Conservation (phyloP, 805 yeast genomes). For the Clavispora carvajalis region DNA sequence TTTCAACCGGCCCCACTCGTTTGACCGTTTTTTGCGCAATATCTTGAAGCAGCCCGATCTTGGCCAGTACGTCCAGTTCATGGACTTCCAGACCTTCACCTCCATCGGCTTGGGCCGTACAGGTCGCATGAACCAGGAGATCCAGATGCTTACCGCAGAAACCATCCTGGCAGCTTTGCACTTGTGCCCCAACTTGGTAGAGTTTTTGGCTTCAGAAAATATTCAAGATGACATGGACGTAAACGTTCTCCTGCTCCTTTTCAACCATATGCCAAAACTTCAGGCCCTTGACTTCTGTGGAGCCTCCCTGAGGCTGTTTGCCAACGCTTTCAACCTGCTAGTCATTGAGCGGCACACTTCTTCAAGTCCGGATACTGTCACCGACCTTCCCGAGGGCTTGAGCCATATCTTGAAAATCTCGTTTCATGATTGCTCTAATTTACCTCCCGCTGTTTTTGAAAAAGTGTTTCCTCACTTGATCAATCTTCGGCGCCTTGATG, state of each 20-base stretch:
- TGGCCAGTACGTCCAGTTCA: conserved; percentile 61
- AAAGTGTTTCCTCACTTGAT: conserved; percentile 53
- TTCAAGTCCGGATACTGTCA: conserved; percentile 3
- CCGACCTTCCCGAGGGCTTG: conserved; percentile 1
- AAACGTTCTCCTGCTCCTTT: conserved; percentile 49
- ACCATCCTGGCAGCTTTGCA: conserved; percentile 63
- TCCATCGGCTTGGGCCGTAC: conserved; percentile 88
- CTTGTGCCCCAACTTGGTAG: conserved; percentile 62
- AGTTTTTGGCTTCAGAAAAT: conserved; percentile 79
- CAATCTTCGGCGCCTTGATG: conserved; percentile 62
- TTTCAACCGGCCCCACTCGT: conserved; percentile 76
- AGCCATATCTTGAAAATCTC: conserved; percentile 46
- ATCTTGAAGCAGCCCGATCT: conserved; percentile 39
- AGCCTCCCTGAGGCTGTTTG: conserved; percentile 62
- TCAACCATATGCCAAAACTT: conserved; percentile 50
- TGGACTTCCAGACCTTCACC: conserved; percentile 86
- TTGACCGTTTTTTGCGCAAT: conserved; percentile 62
- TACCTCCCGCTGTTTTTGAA: conserved; percentile 52
- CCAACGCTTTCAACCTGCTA: conserved; percentile 48
- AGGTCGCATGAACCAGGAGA: conserved; percentile 82
- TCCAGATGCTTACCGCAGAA: conserved; percentile 77
- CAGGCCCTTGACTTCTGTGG: conserved; percentile 86
- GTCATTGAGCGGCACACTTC: conserved; percentile 13
- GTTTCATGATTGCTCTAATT: conserved; percentile 83
- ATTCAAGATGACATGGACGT: conserved; percentile 76